These are phyloP conservation scores for Ophiostoma novo-ulmi DNA, from an alignment of 2,329 filamentous ascomycete species.

Conservation along the genomic window DNA sequence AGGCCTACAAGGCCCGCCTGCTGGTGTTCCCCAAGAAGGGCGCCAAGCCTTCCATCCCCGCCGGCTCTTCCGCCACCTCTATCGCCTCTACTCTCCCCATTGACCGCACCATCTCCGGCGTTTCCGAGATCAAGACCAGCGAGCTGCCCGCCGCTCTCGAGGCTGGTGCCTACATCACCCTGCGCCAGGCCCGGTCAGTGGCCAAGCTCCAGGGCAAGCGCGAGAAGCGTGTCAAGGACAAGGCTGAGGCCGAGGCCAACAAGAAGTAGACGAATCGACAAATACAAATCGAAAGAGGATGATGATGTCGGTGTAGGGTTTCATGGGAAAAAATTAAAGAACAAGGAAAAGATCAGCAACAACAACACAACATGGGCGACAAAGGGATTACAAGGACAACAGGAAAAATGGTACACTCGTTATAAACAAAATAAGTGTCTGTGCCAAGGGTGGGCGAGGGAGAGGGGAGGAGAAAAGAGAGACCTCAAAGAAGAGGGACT, in stretches of 20 bases:
- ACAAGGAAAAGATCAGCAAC: background rate
- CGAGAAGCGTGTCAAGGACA: constrained; percentile 90
- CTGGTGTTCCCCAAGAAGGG: constrained; percentile 96
- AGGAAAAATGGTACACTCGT: background rate
- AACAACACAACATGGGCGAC: background rate
- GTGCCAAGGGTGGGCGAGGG: background rate
- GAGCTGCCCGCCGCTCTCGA: constrained; percentile 74
- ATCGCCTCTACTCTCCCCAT: constrained; percentile 65
- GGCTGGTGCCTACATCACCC: constrained; percentile 71
- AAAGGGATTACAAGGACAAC: background rate
- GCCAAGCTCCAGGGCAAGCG: constrained; percentile 74
- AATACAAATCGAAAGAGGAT: background rate
- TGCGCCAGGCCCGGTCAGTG: constrained; percentile 80
- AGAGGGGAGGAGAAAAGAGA: background rate
- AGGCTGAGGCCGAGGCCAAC: constrained; percentile 73
- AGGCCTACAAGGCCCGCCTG: constrained; percentile 93
- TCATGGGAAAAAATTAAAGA: constrained; percentile 7
- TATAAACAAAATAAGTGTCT: background rate
- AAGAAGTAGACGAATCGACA: constrained; percentile 64
- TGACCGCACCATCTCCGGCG: constrained; percentile 57
- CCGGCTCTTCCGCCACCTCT: constrained; percentile 64
- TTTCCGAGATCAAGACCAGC: constrained; percentile 75
- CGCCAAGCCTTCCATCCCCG: constrained; percentile 86
- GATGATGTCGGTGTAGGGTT: background rate
- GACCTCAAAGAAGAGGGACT: background rate